Conservation (phyloP, 768 basidiomycete genomes). For the Rhodosporidiobolus odoratus region DNA sequence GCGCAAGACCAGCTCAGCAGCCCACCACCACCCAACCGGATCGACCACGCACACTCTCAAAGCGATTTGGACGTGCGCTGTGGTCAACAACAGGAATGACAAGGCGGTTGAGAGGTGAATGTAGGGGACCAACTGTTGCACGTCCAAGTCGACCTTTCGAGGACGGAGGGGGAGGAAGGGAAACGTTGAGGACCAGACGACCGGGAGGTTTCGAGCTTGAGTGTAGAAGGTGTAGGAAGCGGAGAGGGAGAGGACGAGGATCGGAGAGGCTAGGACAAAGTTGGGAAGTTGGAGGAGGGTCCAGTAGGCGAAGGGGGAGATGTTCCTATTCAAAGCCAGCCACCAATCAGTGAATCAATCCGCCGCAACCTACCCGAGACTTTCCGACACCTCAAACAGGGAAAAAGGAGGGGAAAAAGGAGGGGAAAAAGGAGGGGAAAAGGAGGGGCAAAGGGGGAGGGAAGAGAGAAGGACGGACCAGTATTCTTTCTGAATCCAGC, state of each 20-base stretch:
- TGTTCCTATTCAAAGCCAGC: constrained; percentile 51
- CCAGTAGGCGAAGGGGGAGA: constrained; percentile 84
- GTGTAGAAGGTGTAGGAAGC: constrained; percentile 46
- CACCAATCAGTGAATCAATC: background rate
- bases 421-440: background rate
- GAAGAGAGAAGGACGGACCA: constrained; percentile 55
- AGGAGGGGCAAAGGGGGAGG: background rate
- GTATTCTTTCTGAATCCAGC: constrained; percentile 72
- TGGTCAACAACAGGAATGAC: constrained; percentile 62
- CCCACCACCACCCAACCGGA: constrained; percentile 75
- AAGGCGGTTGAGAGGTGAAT: constrained; percentile 62
- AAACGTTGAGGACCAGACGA: constrained; percentile 46
- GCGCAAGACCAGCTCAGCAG: constrained; percentile 62
- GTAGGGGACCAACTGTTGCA: constrained; percentile 57
- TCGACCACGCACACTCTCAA: constrained; percentile 69
- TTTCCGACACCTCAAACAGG: no score
- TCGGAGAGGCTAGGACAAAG: constrained; percentile 70
- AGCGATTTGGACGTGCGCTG: constrained; percentile 80
- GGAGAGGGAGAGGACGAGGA: constrained; percentile 54
- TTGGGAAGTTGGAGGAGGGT: constrained; percentile 75
- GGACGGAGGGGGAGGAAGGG: constrained; percentile 3
- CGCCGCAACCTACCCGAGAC: no score
- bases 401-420: background rate
- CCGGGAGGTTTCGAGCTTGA: constrained; percentile 41
- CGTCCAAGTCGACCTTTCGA: no score